Conservation (phyloP, 2,329 filamentous ascomycete species). For the Tolypocladium paradoxum region DNA sequence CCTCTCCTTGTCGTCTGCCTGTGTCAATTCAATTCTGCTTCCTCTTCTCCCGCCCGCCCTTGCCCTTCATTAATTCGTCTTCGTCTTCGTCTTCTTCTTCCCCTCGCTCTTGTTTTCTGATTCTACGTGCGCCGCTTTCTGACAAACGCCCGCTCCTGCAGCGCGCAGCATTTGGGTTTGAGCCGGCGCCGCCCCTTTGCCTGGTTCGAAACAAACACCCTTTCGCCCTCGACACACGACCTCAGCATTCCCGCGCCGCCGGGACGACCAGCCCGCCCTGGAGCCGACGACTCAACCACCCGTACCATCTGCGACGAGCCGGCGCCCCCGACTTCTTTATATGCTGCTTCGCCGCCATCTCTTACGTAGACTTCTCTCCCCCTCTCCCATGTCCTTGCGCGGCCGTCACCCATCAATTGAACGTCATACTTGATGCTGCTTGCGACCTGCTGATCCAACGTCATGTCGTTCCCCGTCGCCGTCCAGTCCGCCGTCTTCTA, state of each 20-base stretch:
- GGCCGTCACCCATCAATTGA: slow-evolving; percentile 3
- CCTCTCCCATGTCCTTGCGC: slow-evolving; percentile 7
- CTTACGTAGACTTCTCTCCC: neutral
- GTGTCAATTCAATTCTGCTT: neutral
- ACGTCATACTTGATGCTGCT: slow-evolving; percentile 2
- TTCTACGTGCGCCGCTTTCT: neutral
- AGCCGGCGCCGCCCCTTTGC: neutral
- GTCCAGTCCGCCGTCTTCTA: slow-evolving; percentile 72
- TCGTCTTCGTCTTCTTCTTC: neutral
- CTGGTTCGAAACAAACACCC: neutral
- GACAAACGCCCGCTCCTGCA: neutral
- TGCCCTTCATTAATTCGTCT: neutral
- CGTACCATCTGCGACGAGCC: neutral
- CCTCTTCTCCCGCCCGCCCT: neutral
- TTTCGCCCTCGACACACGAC: neutral
- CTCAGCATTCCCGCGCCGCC: neutral
- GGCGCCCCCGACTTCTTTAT: neutral
- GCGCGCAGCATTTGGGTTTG: neutral
- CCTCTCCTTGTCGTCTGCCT: neutral
- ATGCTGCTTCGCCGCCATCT: neutral
- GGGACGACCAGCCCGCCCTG: neutral
- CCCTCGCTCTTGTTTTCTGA: neutral
- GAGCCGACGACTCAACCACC: neutral
- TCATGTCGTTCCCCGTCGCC: slow-evolving; percentile 42
- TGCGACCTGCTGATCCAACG: slow-evolving; percentile 4